Base-by-base conservation (phyloP, 495 filamentous ascomycete genomes). In the Aspergillus campestris region DNA sequence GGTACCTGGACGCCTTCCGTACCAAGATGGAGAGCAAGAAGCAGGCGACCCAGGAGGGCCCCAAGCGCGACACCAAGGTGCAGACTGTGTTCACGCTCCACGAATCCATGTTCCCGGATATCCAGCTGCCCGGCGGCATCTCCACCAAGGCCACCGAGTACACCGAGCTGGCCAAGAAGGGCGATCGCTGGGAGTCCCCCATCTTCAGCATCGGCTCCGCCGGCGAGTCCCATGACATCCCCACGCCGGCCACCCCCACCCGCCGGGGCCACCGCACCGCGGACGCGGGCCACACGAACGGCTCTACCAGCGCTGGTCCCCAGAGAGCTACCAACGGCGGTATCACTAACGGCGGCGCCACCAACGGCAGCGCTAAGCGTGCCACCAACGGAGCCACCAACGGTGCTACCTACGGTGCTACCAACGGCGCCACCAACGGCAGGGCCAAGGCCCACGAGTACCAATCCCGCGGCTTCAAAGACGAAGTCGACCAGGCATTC, bases 121-220 rank as follows among this genome's bases (percentile, higher is more conserved):
- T 98, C 63, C 77, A 84, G 38, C 77, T 98, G 1, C 90, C 90
- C 18, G 89, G 89, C 43, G 89, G 89, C 47, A 90, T 95, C 62
- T 88, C 85, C 44, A 84, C 78, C 69, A 96, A 95, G 78, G 91
- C 92, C 13, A 94, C 91, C 42, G 86, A 95, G 64, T 97, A 91
- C 73, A 88, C 81, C 64, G 81, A 96, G 35, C 72, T 95, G 33
- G 87, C 92, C 10, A 69, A 71, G 43, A 89, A 88, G 74, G 92
- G 94, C 40, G 84, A 96, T 53, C 83, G 82, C 63, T 98, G 92
- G 92, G 83, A 95, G 69, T 91, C 84, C 28, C 89, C 94, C 29
- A 80, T 98, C 56, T 98, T 98, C 74, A 82, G 78, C 56, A 83
- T 97, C 49, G 94, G 92, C 42, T 72, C 65, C n/a, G 88, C 91